Evolutionary conservation across 2,329 filamentous ascomycete species (phyloP), one percentile per base, ranked within the genome.

Genomic region (Penicillium sp.): DNA sequence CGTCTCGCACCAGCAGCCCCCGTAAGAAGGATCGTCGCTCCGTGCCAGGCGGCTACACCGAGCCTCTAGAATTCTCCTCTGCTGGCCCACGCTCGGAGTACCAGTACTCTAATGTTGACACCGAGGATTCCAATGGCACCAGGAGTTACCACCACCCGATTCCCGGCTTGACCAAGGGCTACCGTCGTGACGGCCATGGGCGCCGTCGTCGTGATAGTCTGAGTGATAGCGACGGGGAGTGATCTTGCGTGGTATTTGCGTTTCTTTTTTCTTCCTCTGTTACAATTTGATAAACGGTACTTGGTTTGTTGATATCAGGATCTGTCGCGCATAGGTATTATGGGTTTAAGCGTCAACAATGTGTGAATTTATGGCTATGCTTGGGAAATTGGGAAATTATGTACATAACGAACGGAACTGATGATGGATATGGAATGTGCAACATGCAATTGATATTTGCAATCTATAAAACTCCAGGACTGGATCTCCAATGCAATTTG

Each of bases 91-190:
- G 78, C 17, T 75, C 78, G 13, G 73, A 78, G 47, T 78, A 82
- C 63, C 71, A 76, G 59, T 79, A 80, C 56, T 78, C 76, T 19
- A 77, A 78, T 22, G 74, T 79, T 2, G 78, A 76, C 15, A 74
- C 77, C 0, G 78, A 82, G 26, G 74, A 79, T 2, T 77, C 78
- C 0, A 40, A 55, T 17, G 83, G 84, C 10, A 85, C 83, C 13
- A 85, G 84, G 73, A 80, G 78, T 53, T 88, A 88, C 68, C 82
- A 83, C 28, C 85, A 85, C 73, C 81, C 85, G 9, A 84, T 88
- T 53, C 84, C 85, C 0, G 84, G 83, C 0, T 66, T 87, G 68
- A 84, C 79, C 61, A 77, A 78, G 65, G 78, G 77, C 10, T 80
- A 80, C 58, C 73, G 78, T 12, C 76, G 77, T 30, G 60, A 62